These are phyloP conservation scores for Heterococcus sp. DNA, from an alignment of 108 stramenopile species.

Conservation along the genomic window DNA sequence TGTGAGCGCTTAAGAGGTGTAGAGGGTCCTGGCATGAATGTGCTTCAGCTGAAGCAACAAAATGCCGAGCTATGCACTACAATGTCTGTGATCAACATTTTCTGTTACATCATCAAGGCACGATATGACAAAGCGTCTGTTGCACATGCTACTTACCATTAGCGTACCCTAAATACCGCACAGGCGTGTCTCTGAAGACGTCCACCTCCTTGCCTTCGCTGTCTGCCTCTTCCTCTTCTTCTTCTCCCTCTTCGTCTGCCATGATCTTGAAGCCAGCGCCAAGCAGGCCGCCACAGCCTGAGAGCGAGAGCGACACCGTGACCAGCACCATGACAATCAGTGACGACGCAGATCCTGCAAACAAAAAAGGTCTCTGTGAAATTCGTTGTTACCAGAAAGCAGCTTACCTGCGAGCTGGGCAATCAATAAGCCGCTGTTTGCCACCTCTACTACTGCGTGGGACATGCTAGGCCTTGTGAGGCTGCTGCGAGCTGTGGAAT, in stretches of 20 bases:
- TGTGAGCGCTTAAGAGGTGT: too few species aligned
- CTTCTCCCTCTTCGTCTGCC: conserved; percentile 32
- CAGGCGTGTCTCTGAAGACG: conserved; percentile 34
- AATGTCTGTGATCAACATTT: too few species aligned
- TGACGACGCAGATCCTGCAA: not conserved
- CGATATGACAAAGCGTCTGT: not conserved
- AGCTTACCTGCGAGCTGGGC: not conserved
- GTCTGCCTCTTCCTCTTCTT: conserved; percentile 10
- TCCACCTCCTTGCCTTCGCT: conserved; percentile 26
- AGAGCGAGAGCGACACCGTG: not conserved
- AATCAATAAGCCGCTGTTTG: not conserved
- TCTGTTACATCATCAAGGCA: too few species aligned
- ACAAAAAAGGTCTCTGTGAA: not conserved
- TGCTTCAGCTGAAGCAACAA: too few species aligned
- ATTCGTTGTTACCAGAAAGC: not conserved
- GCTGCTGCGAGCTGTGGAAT: too few species aligned
- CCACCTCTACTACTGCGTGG: not conserved
- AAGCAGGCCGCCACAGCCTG: conserved; percentile 39
- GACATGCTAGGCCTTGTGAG: not conserved
- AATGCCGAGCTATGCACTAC: too few species aligned
- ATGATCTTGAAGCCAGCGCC: conserved; percentile 40
- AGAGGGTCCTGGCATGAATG: too few species aligned
- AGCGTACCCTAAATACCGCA: conserved; percentile 54
- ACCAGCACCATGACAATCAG: not conserved
- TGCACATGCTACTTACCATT: conserved; percentile 43